Conservation (phyloP, 1,139 yeast species). For the Zygosaccharomyces pseudobailii region DNA sequence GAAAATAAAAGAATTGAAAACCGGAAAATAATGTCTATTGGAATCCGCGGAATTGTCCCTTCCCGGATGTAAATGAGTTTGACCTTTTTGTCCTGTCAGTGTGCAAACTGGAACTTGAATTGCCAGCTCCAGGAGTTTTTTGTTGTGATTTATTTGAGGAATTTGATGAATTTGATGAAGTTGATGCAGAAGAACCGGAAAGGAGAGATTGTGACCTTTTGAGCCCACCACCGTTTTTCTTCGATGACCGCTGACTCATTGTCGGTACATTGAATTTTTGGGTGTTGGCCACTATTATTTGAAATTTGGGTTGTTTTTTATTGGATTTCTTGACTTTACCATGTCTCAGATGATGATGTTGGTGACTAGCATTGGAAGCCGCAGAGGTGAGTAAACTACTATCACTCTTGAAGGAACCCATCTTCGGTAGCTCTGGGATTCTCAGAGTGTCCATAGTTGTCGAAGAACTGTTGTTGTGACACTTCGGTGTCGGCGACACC, state of each 20-base stretch:
- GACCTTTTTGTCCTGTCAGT: conserved; percentile 8
- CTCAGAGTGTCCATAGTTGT: conserved; percentile 14
- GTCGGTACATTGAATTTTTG: conserved; percentile 28
- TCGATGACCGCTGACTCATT: conserved; percentile 6
- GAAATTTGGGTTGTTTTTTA: conserved; percentile 32
- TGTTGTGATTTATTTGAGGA: conserved; percentile 6
- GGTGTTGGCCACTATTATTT: conserved; percentile 33
- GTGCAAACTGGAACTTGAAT: background rate
- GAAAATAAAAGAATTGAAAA: background rate
- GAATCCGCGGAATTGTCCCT: conserved; percentile 9
- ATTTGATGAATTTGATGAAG: conserved; percentile 4
- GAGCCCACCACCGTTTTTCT: conserved; percentile 12
- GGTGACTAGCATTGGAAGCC: conserved; percentile 10
- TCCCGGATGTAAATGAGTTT: conserved; percentile 11
- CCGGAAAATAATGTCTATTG: conserved; percentile 5
- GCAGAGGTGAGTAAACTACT: conserved; percentile 12
- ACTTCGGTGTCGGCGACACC: conserved; percentile 33
- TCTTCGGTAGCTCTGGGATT: conserved; percentile 35
- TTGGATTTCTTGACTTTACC: conserved; percentile 21
- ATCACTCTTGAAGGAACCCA: conserved; percentile 34
- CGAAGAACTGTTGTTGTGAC: conserved; percentile 4
- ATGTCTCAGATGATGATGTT: conserved; percentile 4
- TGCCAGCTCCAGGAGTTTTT: conserved; percentile 2
- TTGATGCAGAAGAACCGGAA: conserved; percentile 8
- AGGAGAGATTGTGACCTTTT: conserved; percentile 22